Evolutionary conservation across 768 basidiomycete genomes (phyloP).

Genomic region (Pulveroboletus sp.): DNA sequence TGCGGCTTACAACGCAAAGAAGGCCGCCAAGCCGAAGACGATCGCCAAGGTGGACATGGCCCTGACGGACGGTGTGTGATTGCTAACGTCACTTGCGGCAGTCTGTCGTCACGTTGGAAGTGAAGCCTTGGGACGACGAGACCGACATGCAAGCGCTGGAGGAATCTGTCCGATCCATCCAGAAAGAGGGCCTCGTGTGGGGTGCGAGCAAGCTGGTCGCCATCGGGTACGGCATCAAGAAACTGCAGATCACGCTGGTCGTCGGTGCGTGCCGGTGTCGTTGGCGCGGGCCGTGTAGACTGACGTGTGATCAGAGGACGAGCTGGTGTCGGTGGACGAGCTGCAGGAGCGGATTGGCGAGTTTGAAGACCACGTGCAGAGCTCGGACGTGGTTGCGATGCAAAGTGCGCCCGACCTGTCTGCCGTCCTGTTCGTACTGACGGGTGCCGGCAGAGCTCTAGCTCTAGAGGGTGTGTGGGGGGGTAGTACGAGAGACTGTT

Average conservation of each 20-base stretch:
- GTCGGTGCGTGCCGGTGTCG: constrained; percentile 38
- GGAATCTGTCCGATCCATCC: constrained; percentile 75
- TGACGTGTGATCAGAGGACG: constrained; percentile 68
- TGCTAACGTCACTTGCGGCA: constrained; percentile 33
- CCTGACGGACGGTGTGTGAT: constrained; percentile 2
- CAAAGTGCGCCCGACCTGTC: constrained; percentile 52
- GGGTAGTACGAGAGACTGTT: too few species aligned
- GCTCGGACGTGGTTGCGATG: constrained; percentile 89
- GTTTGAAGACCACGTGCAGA: constrained; percentile 87
- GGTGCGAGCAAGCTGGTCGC: constrained; percentile 90
- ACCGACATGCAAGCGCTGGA: constrained; percentile 94
- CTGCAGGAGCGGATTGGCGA: constrained; percentile 87
- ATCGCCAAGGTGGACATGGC: constrained; percentile 66
- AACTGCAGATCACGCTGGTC: constrained; percentile 73
- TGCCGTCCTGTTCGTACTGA: not conserved
- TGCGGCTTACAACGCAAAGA: constrained; percentile 89
- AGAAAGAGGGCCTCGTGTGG: constrained; percentile 92
- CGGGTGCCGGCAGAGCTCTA: constrained; percentile 15
- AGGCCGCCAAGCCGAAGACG: constrained; percentile 85
- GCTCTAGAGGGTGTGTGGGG: too few species aligned
- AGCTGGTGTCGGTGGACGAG: constrained; percentile 87
- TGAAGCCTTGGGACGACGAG: constrained; percentile 99
- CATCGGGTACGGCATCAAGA: constrained; percentile 90
- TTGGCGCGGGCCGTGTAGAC: not conserved
- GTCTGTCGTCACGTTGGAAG: constrained; percentile 97